phyloP scores from a whole-genome alignment of 257 asterid genomes.

The Galeopsis tetrahit region DNA sequence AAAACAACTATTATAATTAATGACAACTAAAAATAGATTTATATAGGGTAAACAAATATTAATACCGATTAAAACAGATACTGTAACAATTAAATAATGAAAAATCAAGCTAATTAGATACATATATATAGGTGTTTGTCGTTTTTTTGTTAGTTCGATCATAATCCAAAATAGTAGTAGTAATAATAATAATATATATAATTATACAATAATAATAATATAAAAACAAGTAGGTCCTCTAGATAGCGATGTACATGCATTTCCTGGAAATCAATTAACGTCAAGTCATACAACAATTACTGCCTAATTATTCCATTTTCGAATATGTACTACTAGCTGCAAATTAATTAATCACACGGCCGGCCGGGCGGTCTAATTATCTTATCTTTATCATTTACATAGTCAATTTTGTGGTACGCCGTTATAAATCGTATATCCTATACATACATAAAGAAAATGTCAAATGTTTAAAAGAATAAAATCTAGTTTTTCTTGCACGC shows the following conservation, averaged over 20 bases:
- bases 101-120: neutral
- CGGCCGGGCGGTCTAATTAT: neutral
- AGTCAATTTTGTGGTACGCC: neutral
- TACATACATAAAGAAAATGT: neutral
- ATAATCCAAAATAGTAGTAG: neutral
- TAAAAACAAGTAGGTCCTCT: neutral
- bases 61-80: no score
- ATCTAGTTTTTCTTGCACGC: neutral
- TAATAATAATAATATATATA: neutral
- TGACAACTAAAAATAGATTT: no score
- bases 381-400: neutral
- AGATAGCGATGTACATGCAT: neutral
- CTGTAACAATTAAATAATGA: neutral
- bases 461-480: neutral
- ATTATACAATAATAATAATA: neutral
- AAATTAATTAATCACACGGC: conserved; percentile 1
- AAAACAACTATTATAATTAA: no score
- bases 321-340: neutral
- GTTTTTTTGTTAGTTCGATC: neutral
- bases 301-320: neutral
- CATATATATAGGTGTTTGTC: conserved; percentile 7
- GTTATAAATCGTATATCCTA: neutral
- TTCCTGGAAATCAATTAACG: neutral
- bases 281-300: conserved; percentile 30
- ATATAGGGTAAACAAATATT: no score